phyloP scores from a whole-genome alignment of 306 rosid genomes.

The Senna siamea region DNA sequence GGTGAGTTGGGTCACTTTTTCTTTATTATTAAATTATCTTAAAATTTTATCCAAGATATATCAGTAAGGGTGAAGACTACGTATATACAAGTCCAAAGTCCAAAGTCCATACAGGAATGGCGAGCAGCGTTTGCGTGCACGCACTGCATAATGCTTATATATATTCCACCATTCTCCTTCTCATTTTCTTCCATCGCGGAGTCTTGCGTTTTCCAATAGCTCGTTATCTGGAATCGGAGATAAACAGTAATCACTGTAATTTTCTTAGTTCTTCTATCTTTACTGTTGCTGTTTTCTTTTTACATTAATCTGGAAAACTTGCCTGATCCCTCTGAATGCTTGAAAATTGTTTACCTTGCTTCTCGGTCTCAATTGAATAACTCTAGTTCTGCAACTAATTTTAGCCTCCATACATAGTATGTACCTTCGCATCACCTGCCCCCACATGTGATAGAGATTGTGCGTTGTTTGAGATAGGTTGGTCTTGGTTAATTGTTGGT shows the following conservation, averaged over 20 bases:
- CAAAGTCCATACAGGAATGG: no score
- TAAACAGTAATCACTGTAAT: not conserved
- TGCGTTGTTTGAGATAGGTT: not conserved
- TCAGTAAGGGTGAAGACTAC: no score
- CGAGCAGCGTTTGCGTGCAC: not conserved
- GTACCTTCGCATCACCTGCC: no score
- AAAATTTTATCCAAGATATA: no score
- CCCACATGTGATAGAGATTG: not conserved
- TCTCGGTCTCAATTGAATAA: no score
- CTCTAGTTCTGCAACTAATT: not conserved
- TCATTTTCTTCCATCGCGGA: not conserved
- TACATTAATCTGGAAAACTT: not conserved
- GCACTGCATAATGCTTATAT: not conserved
- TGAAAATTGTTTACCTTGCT: not conserved
- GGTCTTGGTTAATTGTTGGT: not conserved
- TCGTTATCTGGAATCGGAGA: not conserved
- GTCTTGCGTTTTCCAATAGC: not conserved
- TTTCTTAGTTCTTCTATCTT: no score
- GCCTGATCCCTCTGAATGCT: not conserved
- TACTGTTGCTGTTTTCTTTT: no score
- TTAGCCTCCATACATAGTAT: not conserved
- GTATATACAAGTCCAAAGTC: no score
- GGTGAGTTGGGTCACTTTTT: no score
- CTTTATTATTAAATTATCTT: no score
- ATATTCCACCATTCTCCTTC: not conserved